Conservation (phyloP, 176 grass and related monocot genomes). For the Aechmea fasciata region DNA sequence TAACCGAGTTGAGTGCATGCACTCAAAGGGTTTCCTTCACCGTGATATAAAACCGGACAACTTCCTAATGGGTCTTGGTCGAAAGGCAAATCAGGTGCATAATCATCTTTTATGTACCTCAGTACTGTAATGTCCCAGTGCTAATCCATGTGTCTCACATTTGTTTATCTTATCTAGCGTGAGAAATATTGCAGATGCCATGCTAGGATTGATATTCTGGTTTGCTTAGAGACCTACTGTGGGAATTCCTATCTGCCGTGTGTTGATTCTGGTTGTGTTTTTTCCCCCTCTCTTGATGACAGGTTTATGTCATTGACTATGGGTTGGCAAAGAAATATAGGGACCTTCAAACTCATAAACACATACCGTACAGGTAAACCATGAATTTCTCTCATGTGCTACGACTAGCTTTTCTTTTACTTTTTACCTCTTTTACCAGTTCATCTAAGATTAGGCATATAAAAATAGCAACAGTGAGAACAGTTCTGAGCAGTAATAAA, state of each 20-base stretch:
- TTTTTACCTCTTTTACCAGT: neutral
- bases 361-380: constrained; percentile 64
- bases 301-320: constrained; percentile 88
- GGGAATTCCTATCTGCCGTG: neutral
- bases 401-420: neutral
- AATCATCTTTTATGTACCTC: constrained; percentile 1
- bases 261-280: neutral
- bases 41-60: constrained; percentile 82
- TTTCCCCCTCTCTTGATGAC: constrained; percentile 6
- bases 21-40: constrained; percentile 67
- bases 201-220: no score
- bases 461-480: no score
- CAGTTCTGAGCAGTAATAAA: no score
- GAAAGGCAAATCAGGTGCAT: constrained; percentile 68
- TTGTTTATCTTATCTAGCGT: neutral
- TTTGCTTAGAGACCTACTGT: no score
- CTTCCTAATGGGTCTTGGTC: constrained; percentile 74
- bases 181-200: neutral
- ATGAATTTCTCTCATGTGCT: constrained; percentile 4
- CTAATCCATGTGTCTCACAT: neutral
- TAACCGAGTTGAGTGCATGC: constrained; percentile 71
- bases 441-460: no score
- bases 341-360: constrained; percentile 70
- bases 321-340: constrained; percentile 72
- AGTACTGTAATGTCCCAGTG: neutral